Conservation (phyloP, 129 eudicot species). For the Apium graveolens region DNA sequence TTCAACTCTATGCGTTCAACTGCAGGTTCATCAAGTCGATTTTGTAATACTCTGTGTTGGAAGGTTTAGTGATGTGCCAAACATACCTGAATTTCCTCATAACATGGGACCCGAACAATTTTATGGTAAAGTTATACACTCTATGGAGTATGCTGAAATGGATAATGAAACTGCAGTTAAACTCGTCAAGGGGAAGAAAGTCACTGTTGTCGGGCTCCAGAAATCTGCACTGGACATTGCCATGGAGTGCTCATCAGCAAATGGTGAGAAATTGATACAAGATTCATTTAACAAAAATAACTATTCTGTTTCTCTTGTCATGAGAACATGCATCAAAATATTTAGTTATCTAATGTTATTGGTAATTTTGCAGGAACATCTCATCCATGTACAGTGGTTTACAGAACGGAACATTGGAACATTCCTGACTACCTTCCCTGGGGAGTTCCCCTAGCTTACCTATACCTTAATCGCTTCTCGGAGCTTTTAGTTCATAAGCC, state of each 20-base stretch:
- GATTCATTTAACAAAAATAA: not conserved
- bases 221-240: constrained; percentile 58
- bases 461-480: constrained; percentile 38
- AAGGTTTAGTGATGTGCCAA: constrained; percentile 53
- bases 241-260: constrained; percentile 36
- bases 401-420: constrained; percentile 44
- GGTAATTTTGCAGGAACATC: constrained; percentile 27
- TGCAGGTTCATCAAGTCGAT: constrained; percentile 38
- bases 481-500: constrained; percentile 62
- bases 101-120: constrained; percentile 46
- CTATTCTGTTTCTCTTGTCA: not conserved
- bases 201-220: constrained; percentile 47
- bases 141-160: constrained; percentile 44
- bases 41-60: constrained; percentile 62
- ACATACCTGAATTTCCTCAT: constrained; percentile 45
- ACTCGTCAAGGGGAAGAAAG: constrained; percentile 38
- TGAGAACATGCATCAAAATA: not conserved
- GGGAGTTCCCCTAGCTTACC: constrained; percentile 40
- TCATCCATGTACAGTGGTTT: constrained; percentile 36
- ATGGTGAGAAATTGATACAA: constrained; percentile 25
- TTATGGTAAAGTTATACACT: constrained; percentile 46
- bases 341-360: not conserved
- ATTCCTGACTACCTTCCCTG: constrained; percentile 39
- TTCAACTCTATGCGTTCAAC: too few species aligned
- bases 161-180: constrained; percentile 27